These are phyloP conservation scores for Pichia sp. DNA, from an alignment of 1,139 yeast species.

Conservation along the genomic window DNA sequence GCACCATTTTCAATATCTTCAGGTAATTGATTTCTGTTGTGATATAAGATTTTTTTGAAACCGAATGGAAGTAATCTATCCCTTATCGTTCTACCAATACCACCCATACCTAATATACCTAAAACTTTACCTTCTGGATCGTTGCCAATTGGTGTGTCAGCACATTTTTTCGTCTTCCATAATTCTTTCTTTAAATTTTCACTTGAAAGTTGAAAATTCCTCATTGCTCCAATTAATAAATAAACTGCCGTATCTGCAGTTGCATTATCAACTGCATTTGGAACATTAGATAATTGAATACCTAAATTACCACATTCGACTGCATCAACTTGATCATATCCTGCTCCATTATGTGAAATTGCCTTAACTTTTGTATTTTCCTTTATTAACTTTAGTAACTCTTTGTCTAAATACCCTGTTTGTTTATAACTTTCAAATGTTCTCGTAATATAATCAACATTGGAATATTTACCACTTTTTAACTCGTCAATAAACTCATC, in stretches of 20 bases:
- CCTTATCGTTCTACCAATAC: constrained; percentile 70
- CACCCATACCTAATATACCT: constrained; percentile 79
- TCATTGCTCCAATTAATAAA: constrained; percentile 57
- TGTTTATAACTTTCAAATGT: constrained; percentile 31
- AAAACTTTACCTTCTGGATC: constrained; percentile 61
- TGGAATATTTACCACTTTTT: constrained; percentile 40
- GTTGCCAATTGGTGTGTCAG: constrained; percentile 44
- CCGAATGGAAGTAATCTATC: constrained; percentile 62
- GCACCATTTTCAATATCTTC: constrained; percentile 49
- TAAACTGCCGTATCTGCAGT: constrained; percentile 79
- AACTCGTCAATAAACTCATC: constrained; percentile 49
- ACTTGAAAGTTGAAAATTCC: constrained; percentile 53
- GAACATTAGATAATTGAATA: constrained; percentile 69
- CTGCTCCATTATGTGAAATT: constrained; percentile 84
- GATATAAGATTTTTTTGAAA: constrained; percentile 53
- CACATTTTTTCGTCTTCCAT: constrained; percentile 45
- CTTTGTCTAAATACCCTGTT: constrained; percentile 77
- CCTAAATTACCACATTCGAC: constrained; percentile 41
- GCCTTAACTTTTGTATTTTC: constrained; percentile 42
- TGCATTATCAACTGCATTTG: constrained; percentile 66
- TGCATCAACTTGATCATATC: constrained; percentile 79
- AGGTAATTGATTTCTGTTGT: constrained; percentile 52
- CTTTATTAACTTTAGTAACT: constrained; percentile 58
- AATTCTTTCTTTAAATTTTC: constrained; percentile 46
- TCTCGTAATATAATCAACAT: constrained; percentile 41